Evolutionary conservation across 2,329 filamentous ascomycete species (phyloP).

Genomic region (Penicillium sp.): DNA sequence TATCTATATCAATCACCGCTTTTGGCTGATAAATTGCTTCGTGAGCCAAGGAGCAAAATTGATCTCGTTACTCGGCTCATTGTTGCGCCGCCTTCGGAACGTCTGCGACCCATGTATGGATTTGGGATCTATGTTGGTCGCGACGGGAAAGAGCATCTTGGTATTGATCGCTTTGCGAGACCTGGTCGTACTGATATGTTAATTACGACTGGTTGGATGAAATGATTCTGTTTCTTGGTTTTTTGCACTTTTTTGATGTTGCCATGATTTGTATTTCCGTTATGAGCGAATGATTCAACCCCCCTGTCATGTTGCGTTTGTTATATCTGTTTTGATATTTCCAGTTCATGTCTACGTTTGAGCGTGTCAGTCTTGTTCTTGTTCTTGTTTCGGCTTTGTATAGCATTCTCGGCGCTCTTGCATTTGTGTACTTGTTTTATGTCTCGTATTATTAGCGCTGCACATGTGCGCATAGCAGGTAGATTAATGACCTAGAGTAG

Average conservation of each 20-base stretch:
- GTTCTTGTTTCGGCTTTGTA: not conserved
- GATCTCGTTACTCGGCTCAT: constrained; percentile 71
- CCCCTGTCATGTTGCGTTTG: not conserved
- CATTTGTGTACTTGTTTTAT: not conserved
- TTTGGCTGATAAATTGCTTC: constrained; percentile 71
- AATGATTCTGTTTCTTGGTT: constrained; percentile 9
- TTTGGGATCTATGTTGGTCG: constrained; percentile 60
- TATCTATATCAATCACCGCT: constrained; percentile 74
- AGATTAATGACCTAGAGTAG: not conserved
- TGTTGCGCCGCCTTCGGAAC: constrained; percentile 45
- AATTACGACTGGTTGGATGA: constrained; percentile 37
- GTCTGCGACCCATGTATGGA: constrained; percentile 49
- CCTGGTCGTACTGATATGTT: constrained; percentile 46
- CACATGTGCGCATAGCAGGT: not conserved
- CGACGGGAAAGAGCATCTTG: constrained; percentile 60
- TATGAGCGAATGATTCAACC: constrained; percentile 1
- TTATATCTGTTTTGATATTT: not conserved
- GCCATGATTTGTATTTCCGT: constrained; percentile 3
- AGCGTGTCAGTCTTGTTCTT: not conserved
- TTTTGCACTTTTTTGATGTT: not conserved
- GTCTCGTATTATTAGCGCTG: not conserved
- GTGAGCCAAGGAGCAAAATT: constrained; percentile 63
- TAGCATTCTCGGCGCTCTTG: constrained; percentile 6
- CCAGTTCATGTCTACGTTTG: not conserved
- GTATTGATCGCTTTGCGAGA: constrained; percentile 57